Percentiles rank a stretch among this genome's conserved stretches.
These are phyloP conservation scores for Hypseocharis bilobata DNA, from an alignment of 441 rosid species.

Conservation along the genomic window DNA sequence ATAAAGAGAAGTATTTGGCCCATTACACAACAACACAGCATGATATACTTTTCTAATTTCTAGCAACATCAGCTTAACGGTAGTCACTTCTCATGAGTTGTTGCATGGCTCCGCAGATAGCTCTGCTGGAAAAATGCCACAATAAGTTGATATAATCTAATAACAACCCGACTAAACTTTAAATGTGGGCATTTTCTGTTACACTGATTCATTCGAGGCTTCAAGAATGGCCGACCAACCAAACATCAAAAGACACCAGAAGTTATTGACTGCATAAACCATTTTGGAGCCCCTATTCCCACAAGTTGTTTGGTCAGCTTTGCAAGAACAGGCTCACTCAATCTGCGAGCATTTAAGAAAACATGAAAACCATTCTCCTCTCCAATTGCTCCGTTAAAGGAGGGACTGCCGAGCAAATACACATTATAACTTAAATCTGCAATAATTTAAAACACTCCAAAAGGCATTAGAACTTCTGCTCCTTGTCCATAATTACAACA, in stretches of 20 bases:
- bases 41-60: not conserved
- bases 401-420: constrained; percentile 5
- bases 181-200: not conserved
- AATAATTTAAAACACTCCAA: constrained; percentile 10
- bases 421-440: not conserved
- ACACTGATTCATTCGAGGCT: not conserved
- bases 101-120: too few relatives aligned
- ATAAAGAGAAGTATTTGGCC: not conserved
- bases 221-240: not conserved
- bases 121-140: too few relatives aligned
- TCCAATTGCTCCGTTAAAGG: not conserved
- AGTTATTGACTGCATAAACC: not conserved
- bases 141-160: too few relatives aligned
- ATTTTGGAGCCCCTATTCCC: not conserved
- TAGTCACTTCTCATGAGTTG: not conserved
- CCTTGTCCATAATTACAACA: constrained; percentile 35
- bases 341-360: not conserved
- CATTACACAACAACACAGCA: not conserved
- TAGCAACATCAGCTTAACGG: not conserved
- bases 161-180: too few relatives aligned
- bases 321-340: not conserved
- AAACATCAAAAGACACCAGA: not conserved
- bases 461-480: not conserved
- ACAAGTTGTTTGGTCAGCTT: not conserved
- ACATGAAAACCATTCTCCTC: not conserved